These are phyloP conservation scores for Coniella lustricola DNA, from an alignment of 2,329 filamentous ascomycete genomes.

Conservation along the genomic window DNA sequence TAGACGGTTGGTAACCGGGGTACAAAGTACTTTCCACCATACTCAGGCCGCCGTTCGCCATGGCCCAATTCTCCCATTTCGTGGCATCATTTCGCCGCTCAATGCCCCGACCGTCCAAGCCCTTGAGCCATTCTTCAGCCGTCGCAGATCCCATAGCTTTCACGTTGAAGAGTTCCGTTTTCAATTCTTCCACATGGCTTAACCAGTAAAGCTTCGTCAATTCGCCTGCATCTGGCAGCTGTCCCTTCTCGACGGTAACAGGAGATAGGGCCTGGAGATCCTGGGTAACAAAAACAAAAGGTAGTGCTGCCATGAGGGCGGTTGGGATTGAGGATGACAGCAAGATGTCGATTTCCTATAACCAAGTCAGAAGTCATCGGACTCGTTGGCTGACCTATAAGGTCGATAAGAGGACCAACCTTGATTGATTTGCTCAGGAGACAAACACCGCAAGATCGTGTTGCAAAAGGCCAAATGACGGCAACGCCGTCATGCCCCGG, in stretches of 20 bases:
- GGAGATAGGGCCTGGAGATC: conserved; percentile 55
- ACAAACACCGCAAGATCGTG: conserved; percentile 61
- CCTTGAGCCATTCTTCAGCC: conserved; percentile 73
- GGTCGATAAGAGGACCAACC: conserved; percentile 37
- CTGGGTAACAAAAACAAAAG: conserved; percentile 58
- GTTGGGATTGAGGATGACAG: conserved; percentile 54
- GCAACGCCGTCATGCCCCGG: conserved; percentile 55
- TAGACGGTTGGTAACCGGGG: conserved; percentile 15
- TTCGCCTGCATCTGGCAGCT: conserved; percentile 38
- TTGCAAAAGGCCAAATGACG: conserved; percentile 64
- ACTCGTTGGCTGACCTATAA: background rate
- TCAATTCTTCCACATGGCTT: conserved; percentile 55
- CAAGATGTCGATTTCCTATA: conserved; percentile 63
- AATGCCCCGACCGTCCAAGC: conserved; percentile 57
- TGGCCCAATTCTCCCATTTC: conserved; percentile 70
- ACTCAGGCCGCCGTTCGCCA: conserved; percentile 31
- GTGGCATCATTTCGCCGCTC: conserved; percentile 53
- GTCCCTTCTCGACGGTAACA: conserved; percentile 43
- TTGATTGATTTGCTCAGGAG: conserved; percentile 54
- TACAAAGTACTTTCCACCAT: conserved; percentile 30
- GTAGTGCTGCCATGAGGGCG: conserved; percentile 59
- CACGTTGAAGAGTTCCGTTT: conserved; percentile 55
- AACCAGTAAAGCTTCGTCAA: conserved; percentile 62
- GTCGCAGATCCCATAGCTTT: conserved; percentile 60
- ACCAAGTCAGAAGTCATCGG: conserved; percentile 16